Evolutionary conservation across 768 basidiomycete genomes (phyloP).

Genomic region (Boletus rubescentipes): DNA sequence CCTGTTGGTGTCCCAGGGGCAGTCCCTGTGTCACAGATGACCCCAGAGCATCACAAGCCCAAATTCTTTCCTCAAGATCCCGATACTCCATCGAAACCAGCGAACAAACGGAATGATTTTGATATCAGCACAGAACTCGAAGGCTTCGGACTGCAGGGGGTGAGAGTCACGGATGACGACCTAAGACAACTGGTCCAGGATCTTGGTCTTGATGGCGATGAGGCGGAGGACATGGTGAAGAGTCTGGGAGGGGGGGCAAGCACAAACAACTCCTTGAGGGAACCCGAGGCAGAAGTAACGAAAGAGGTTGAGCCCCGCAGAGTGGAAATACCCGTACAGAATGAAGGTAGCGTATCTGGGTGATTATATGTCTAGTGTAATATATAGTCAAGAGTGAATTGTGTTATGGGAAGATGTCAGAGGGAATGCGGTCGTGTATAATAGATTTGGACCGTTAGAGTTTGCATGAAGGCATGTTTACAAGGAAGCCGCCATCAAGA

Average conservation of each 20-base stretch:
- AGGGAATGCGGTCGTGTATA: neutral
- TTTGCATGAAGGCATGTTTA: constrained; percentile 37
- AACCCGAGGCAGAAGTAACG: constrained; percentile 5
- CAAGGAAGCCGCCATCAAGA: constrained; percentile 59
- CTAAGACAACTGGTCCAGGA: constrained; percentile 68
- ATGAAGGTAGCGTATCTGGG: neutral
- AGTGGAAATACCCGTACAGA: constrained; percentile 1
- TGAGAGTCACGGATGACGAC: constrained; percentile 76
- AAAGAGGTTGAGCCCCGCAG: neutral
- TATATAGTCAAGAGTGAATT: neutral
- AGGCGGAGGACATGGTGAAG: constrained; percentile 73
- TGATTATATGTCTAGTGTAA: constrained; percentile 4
- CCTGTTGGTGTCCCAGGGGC: constrained; percentile 85
- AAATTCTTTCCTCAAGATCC: constrained; percentile 49
- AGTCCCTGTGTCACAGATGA: constrained; percentile 72
- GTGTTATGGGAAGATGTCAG: neutral
- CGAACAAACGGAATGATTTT: constrained; percentile 57
- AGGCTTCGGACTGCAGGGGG: constrained; percentile 72
- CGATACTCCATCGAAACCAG: constrained; percentile 49
- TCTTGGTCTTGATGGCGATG: constrained; percentile 72
- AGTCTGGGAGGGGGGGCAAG: constrained; percentile 44
- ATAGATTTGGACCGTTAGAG: constrained; percentile 21
- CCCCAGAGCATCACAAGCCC: constrained; percentile 66
- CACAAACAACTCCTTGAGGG: constrained; percentile 11
- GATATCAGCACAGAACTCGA: constrained; percentile 69